phyloP scores from a whole-genome alignment of 164 flowering plant species.

The Aristolochia fimbriata region DNA sequence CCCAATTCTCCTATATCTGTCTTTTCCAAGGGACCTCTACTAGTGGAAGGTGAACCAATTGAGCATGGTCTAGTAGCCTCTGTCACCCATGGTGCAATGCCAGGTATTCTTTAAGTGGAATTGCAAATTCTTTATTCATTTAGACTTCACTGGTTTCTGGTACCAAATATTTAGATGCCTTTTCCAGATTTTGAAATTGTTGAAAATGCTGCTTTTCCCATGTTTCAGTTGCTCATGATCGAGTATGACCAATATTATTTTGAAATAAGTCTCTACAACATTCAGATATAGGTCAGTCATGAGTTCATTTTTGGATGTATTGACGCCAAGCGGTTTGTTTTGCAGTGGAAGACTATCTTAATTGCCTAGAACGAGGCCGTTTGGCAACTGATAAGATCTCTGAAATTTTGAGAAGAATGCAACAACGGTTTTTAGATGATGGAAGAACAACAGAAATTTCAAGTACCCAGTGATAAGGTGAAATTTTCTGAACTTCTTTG shows the following conservation, averaged over 20 bases:
- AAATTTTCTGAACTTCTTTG: too few species aligned
- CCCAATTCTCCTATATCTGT: constrained; percentile 52
- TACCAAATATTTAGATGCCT: too few species aligned
- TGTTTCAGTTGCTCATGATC: too few species aligned
- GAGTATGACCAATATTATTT: too few species aligned
- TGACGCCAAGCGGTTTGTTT: not conserved
- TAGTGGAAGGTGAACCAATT: constrained; percentile 9
- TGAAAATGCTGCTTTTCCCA: too few species aligned
- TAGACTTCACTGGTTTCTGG: too few species aligned
- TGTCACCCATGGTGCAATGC: constrained; percentile 70
- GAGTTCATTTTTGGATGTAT: too few species aligned
- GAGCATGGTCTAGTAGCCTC: constrained; percentile 75
- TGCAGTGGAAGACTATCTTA: constrained; percentile 66
- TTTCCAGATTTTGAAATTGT: too few species aligned
- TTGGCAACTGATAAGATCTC: constrained; percentile 64
- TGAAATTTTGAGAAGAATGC: constrained; percentile 64
- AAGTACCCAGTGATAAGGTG: too few species aligned
- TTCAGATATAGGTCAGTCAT: too few species aligned
- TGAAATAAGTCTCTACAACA: too few species aligned
- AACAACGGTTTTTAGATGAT: constrained; percentile 16
- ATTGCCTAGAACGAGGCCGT: constrained; percentile 62
- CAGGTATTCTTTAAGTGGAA: constrained; percentile 35
- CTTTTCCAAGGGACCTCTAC: constrained; percentile 37
- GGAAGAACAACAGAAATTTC: constrained; percentile 1
- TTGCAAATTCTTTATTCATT: too few species aligned